A percentile compares a stretch with the other conserved stretches of the same genome.
Evolutionary conservation across 1,284 basidiomycete genomes (phyloP).

Genomic region (Cerrena zonata): DNA sequence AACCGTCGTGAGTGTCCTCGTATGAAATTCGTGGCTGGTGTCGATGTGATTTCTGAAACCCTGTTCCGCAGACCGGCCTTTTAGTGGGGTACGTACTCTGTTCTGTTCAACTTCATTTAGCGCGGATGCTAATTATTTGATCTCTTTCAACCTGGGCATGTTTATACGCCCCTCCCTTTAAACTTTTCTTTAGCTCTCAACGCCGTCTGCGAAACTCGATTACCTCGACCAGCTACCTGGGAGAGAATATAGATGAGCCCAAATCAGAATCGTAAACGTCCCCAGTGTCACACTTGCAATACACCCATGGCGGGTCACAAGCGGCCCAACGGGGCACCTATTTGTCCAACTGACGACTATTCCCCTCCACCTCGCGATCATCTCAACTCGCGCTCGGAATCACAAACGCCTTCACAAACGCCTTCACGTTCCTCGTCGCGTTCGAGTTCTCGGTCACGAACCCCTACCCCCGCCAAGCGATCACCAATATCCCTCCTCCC

Average conservation of each 20-base stretch:
- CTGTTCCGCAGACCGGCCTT: neutral
- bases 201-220: neutral
- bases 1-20: neutral
- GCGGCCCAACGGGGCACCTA: conserved; percentile 22
- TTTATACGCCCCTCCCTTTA: neutral
- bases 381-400: neutral
- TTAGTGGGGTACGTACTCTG: neutral
- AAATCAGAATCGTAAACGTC: conserved; percentile 23
- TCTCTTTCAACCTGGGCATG: neutral
- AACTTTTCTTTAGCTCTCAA: neutral
- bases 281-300: conserved; percentile 25
- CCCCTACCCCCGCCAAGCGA: neutral
- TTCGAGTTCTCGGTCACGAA: neutral
- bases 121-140: too few species aligned
- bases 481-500: conserved; percentile 1
- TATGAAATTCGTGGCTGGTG: neutral
- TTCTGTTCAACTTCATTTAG: too few species aligned
- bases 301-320: conserved; percentile 28
- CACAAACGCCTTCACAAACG: neutral
- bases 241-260: conserved; percentile 9
- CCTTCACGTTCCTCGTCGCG: neutral
- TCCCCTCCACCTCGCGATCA: conserved; percentile 1
- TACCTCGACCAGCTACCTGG: neutral
- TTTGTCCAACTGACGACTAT: conserved; percentile 19
- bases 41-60: neutral